These are phyloP conservation scores for Geosmithia putterillii DNA, from an alignment of 2,329 filamentous ascomycete genomes.

Conservation along the genomic window DNA sequence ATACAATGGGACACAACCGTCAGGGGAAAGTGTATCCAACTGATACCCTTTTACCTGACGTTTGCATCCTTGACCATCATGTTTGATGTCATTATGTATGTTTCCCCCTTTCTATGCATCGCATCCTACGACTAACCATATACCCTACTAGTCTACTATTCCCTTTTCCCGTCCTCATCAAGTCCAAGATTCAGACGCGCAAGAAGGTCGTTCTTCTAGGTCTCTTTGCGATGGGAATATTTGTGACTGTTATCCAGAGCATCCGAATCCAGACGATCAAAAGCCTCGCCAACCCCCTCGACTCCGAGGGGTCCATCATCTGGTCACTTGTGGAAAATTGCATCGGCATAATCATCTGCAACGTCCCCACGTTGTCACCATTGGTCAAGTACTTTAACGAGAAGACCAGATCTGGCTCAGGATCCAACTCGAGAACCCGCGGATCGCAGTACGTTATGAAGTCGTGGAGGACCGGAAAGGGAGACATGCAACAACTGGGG, in stretches of 20 bases:
- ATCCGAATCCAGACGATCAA: constrained; percentile 36
- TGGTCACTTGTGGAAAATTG: constrained; percentile 34
- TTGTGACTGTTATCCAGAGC: constrained; percentile 37
- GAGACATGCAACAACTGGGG: constrained; percentile 9
- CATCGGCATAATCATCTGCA: constrained; percentile 28
- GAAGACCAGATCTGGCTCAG: constrained; percentile 8
- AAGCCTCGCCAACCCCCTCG: constrained; percentile 27
- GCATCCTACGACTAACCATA: neutral
- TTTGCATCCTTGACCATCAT: constrained; percentile 26
- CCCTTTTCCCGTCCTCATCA: constrained; percentile 25
- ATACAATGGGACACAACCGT: constrained; percentile 29
- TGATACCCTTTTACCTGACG: constrained; percentile 28
- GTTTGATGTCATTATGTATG: constrained; percentile 27
- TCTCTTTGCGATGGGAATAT: constrained; percentile 35
- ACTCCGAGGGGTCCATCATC: constrained; percentile 26
- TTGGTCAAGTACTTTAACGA: constrained; percentile 22
- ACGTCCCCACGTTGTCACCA: constrained; percentile 28
- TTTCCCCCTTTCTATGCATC: neutral
- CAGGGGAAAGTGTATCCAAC: constrained; percentile 22
- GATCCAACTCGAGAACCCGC: neutral
- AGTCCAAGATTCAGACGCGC: constrained; percentile 20
- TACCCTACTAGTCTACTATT: constrained; percentile 19
- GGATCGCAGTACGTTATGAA: constrained; percentile 13
- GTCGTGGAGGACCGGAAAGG: constrained; percentile 11
- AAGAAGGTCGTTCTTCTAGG: constrained; percentile 27